These are phyloP conservation scores for Stromatinia cepivora DNA, from an alignment of 2,329 filamentous ascomycete species.

Conservation along the genomic window DNA sequence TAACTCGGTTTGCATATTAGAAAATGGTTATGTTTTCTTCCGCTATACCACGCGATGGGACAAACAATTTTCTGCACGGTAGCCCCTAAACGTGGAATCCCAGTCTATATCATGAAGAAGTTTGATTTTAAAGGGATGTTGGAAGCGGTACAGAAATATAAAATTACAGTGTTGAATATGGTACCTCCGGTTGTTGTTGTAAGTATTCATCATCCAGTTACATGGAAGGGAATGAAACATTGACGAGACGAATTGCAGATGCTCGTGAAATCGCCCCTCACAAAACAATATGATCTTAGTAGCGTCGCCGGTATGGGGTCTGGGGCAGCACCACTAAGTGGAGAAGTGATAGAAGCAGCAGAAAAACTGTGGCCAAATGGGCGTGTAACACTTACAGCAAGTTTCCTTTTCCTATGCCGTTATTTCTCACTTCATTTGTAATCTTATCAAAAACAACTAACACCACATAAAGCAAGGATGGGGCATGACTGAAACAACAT, in stretches of 20 bases:
- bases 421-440: background rate
- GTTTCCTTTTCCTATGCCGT: background rate
- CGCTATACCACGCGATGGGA: constrained; percentile 14
- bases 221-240: background rate
- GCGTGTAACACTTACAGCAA: constrained; percentile 61
- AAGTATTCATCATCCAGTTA: background rate
- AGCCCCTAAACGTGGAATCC: constrained; percentile 45
- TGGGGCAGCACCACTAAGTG: constrained; percentile 79
- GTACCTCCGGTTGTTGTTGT: constrained; percentile 61
- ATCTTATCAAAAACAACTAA: background rate
- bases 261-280: constrained; percentile 58
- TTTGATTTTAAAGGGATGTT: constrained; percentile 46
- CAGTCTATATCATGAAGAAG: constrained; percentile 59
- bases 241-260: constrained; percentile 47
- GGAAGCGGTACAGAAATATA: constrained; percentile 45
- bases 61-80: constrained; percentile 48
- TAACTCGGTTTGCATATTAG: constrained; percentile 18
- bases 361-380: constrained; percentile 68
- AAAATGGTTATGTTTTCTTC: constrained; percentile 33
- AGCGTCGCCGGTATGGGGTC: constrained; percentile 78
- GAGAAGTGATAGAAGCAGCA: constrained; percentile 73
- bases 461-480: constrained; percentile 64
- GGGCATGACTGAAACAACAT: constrained; percentile 86
- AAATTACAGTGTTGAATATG: constrained; percentile 54
- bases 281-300: constrained; percentile 54